Percentiles rank a stretch among this genome's conserved stretches.
phyloP scores from a whole-genome alignment of 2,329 filamentous ascomycete genomes.

The Cercospora zeina region DNA sequence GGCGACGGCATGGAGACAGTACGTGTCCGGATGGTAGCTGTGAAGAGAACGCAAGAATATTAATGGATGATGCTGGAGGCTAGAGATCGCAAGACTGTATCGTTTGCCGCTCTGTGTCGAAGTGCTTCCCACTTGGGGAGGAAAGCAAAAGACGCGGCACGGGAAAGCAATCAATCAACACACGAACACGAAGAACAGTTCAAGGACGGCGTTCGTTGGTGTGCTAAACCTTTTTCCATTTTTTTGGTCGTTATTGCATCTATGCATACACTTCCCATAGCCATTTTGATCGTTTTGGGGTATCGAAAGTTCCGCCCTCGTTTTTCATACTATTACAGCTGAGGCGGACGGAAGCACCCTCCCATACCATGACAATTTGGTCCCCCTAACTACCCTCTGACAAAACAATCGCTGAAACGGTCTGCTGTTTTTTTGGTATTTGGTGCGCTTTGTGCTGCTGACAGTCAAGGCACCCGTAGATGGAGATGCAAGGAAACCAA shows the following conservation, averaged over 20 bases:
- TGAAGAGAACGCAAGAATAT: background rate
- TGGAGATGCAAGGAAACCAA: background rate
- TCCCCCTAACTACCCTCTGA: background rate
- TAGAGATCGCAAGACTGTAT: background rate
- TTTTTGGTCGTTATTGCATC: constrained; percentile 17
- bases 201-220: background rate
- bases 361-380: constrained; percentile 8
- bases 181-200: background rate
- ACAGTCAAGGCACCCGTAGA: background rate
- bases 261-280: constrained; percentile 15
- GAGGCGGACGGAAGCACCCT: constrained; percentile 3
- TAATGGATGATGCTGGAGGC: background rate
- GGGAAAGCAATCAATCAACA: too few relatives aligned
- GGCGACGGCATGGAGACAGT: background rate
- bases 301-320: constrained; percentile 17
- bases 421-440: constrained; percentile 6
- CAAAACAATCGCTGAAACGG: constrained; percentile 7
- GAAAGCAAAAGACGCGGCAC: too few relatives aligned
- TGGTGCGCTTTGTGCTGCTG: constrained; percentile 4
- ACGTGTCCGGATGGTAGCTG: background rate
- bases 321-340: constrained; percentile 8
- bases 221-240: constrained; percentile 7
- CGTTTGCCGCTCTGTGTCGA: background rate
- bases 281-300: constrained; percentile 16
- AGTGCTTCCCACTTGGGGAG: background rate